phyloP scores from a whole-genome alignment of 352 stramenopile genomes.

The Phytophthora hibernalis region DNA sequence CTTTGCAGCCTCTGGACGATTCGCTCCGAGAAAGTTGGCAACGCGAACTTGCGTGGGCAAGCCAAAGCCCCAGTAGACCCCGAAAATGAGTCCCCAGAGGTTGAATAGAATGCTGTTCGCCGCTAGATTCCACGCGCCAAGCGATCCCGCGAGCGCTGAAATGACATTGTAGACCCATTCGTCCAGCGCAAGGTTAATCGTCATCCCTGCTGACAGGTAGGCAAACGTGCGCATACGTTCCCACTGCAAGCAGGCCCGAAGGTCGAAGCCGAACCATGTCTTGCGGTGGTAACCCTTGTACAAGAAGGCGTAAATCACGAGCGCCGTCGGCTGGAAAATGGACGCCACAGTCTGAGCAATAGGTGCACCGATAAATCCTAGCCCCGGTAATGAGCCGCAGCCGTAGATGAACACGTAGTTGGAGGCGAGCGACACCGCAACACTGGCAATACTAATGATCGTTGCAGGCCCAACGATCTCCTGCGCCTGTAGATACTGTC shows the following conservation, averaged over 20 bases:
- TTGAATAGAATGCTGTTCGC: conserved; percentile 88
- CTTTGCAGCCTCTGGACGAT: conserved; percentile 61
- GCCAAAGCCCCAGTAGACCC: conserved; percentile 87
- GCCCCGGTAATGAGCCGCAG: conserved; percentile 54
- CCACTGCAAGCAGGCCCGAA: conserved; percentile 58
- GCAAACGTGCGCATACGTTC: conserved; percentile 74
- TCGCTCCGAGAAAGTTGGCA: conserved; percentile 79
- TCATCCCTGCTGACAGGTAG: conserved; percentile 76
- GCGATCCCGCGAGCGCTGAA: conserved; percentile 68
- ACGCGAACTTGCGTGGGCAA: conserved; percentile 79
- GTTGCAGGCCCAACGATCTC: conserved; percentile 84
- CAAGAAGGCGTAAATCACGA: conserved; percentile 76
- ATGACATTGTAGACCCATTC: conserved; percentile 87
- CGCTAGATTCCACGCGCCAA: conserved; percentile 69
- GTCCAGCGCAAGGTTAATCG: conserved; percentile 77
- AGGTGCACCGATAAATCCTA: conserved; percentile 79
- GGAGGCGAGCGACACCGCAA: conserved; percentile 66
- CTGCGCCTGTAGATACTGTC: conserved; percentile 83
- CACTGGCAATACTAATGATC: conserved; percentile 74
- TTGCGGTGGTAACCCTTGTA: conserved; percentile 86
- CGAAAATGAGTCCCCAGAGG: conserved; percentile 85
- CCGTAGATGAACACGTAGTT: conserved; percentile 89
- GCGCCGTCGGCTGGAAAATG: conserved; percentile 76
- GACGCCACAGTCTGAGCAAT: conserved; percentile 75
- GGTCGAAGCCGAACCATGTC: conserved; percentile 75